Conservation (phyloP, 2,329 filamentous ascomycete species). For the Claviceps sp. region DNA sequence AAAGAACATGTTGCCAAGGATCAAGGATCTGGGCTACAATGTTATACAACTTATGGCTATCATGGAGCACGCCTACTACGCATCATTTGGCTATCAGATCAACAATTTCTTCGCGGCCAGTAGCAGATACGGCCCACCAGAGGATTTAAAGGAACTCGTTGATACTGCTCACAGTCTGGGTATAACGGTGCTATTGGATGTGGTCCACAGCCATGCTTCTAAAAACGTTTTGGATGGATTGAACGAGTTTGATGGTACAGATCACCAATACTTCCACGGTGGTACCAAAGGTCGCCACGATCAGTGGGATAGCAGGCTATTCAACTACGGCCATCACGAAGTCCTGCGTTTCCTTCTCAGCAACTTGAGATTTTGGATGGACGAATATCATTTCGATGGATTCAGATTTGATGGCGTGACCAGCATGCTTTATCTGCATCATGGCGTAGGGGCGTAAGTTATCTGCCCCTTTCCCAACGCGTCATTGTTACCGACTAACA, state of each 20-base stretch:
- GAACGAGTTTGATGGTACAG: conserved; percentile 90
- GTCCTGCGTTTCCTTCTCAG: conserved; percentile 91
- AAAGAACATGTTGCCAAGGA: conserved; percentile 77
- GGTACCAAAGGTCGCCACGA: conserved; percentile 78
- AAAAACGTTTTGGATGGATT: conserved; percentile 94
- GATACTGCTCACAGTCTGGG: conserved; percentile 89
- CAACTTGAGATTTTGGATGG: conserved; percentile 98
- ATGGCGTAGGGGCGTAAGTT: conserved; percentile 88
- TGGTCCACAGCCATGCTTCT: conserved; percentile 94
- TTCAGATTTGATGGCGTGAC: conserved; percentile 98
- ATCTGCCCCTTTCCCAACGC: background rate
- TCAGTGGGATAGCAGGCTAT: conserved; percentile 89
- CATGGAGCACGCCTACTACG: conserved; percentile 99
- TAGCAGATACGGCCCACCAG: conserved; percentile 84
- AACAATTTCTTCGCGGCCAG: conserved; percentile 98
- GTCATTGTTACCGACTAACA: conserved; percentile 4
- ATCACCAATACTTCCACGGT: conserved; percentile 90
- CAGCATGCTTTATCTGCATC: conserved; percentile 92
- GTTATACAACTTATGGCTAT: conserved; percentile 97
- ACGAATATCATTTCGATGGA: conserved; percentile 91
- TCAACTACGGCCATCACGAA: conserved; percentile 94
- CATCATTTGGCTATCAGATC: conserved; percentile 96
- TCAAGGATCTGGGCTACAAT: conserved; percentile 86
- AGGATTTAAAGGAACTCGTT: conserved; percentile 92
- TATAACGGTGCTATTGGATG: conserved; percentile 80